phyloP scores from a whole-genome alignment of 306 rosid species.

The Dryas octopetala region DNA sequence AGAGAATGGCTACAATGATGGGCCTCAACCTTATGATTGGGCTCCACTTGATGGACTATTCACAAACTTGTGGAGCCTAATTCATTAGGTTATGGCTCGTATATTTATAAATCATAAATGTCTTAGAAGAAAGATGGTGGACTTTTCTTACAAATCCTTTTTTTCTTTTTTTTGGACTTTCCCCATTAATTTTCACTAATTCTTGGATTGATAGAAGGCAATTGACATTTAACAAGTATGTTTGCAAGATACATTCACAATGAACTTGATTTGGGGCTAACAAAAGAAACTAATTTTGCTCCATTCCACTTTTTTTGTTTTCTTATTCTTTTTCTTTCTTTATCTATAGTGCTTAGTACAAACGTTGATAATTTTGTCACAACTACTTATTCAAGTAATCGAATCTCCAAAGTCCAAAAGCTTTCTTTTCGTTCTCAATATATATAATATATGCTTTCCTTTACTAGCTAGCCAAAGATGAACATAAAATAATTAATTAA shows the following conservation, averaged over 20 bases:
- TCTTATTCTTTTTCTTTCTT: neutral
- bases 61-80: too few species aligned
- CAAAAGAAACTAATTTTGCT: neutral
- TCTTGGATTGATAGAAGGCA: neutral
- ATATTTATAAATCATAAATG: too few species aligned
- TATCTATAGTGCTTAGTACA: too few species aligned
- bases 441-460: neutral
- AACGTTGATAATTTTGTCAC: neutral
- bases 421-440: neutral
- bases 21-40: too few species aligned
- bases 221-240: neutral
- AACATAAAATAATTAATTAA: neutral
- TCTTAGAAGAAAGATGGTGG: too few species aligned
- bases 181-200: neutral
- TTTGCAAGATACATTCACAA: neutral
- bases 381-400: slow-evolving; percentile 2
- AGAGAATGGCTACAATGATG: too few species aligned
- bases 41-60: too few species aligned
- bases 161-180: neutral
- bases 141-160: neutral
- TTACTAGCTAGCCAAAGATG: neutral
- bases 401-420: neutral
- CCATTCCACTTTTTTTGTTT: neutral
- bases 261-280: neutral
- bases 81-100: too few species aligned